Evolutionary conservation across 805 yeast genomes (phyloP).

Genomic region (Pichia scutulata): DNA sequence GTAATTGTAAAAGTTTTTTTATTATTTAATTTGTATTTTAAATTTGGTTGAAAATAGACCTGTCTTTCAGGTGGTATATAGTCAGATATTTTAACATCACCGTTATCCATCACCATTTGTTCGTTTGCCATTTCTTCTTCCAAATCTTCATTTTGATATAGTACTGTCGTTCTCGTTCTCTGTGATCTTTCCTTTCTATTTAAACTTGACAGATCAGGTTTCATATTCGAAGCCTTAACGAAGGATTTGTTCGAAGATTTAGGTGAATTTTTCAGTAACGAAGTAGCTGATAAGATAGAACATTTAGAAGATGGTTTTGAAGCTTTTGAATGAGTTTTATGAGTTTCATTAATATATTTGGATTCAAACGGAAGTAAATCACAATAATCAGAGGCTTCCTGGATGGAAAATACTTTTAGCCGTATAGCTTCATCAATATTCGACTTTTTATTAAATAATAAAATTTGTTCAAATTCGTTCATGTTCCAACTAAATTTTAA

Average conservation of each 20-base stretch:
- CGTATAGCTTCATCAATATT: not conserved
- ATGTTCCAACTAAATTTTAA: not conserved
- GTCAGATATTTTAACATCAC: conserved; percentile 20
- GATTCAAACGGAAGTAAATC: not conserved
- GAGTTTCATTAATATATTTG: not conserved
- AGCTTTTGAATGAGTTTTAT: not conserved
- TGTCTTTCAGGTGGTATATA: conserved; percentile 25
- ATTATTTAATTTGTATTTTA: conserved; percentile 47
- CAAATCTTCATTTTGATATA: conserved; percentile 8
- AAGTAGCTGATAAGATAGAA: not conserved
- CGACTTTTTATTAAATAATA: not conserved
- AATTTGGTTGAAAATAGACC: conserved; percentile 25
- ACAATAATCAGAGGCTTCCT: not conserved
- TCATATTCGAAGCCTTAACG: not conserved
- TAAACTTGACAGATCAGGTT: conserved; percentile 6
- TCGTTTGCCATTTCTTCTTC: conserved; percentile 29
- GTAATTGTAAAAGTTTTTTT: conserved; percentile 49
- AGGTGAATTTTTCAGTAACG: not conserved
- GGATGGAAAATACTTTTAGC: not conserved
- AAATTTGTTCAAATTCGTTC: not conserved
- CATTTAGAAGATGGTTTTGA: not conserved
- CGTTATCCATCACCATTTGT: conserved; percentile 29
- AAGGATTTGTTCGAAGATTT: not conserved
- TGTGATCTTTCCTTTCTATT: conserved; percentile 3
- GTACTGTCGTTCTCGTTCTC: conserved; percentile 3